Evolutionary conservation across 805 yeast genomes (phyloP).

Genomic region (Metschnikowia proteae): DNA sequence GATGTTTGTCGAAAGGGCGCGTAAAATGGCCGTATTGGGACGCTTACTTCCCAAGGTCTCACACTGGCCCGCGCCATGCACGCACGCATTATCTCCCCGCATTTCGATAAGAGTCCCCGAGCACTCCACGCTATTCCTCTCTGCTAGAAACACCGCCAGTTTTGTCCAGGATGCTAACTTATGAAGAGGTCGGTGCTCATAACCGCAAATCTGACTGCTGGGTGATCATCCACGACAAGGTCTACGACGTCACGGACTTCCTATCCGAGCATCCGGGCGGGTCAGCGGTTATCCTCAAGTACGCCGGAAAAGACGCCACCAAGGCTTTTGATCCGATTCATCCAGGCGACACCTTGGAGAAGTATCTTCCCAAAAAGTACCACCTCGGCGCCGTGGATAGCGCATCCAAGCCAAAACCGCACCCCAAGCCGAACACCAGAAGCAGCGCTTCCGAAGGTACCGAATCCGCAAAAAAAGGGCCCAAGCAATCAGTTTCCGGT

Average conservation of each 20-base stretch:
- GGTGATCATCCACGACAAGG: slow-evolving; percentile 79
- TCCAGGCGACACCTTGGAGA: slow-evolving; percentile 75
- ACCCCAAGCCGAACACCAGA: not conserved
- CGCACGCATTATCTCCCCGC: slow-evolving; percentile 3
- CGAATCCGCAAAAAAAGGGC: not conserved
- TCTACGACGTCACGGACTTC: slow-evolving; percentile 70
- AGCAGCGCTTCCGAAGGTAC: not conserved
- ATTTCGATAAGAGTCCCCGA: not conserved
- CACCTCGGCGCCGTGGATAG: slow-evolving; percentile 36
- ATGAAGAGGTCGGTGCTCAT: slow-evolving; percentile 42
- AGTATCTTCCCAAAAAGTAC: slow-evolving; percentile 48
- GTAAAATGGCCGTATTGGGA: not conserved
- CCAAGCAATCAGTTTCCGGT: not conserved
- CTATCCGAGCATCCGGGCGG: slow-evolving; percentile 63
- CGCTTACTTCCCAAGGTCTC: not conserved
- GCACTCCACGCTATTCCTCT: not conserved
- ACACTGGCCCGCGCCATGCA: slow-evolving; percentile 1
- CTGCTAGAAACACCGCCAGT: not conserved
- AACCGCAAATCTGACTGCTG: slow-evolving; percentile 64
- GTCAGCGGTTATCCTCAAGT: slow-evolving; percentile 48
- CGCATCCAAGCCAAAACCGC: slow-evolving; percentile 10
- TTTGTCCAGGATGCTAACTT: slow-evolving; percentile 9
- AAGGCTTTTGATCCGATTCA: slow-evolving; percentile 85
- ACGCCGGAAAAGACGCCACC: slow-evolving; percentile 57
- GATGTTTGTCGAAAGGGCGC: not conserved